Evolutionary conservation across 129 eudicot species (phyloP).

Genomic region (Arctium minus): DNA sequence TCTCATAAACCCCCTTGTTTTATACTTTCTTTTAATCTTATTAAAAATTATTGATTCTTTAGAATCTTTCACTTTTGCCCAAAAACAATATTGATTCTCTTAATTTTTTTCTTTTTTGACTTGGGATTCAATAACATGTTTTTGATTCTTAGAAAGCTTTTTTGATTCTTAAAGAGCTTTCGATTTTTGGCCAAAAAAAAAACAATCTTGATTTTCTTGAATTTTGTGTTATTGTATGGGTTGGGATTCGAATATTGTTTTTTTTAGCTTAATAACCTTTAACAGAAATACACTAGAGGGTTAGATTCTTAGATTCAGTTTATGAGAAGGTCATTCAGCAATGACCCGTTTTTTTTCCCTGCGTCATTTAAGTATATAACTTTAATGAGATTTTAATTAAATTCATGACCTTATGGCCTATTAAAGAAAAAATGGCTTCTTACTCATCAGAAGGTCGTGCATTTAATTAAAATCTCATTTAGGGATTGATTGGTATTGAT

Average conservation of each 20-base stretch:
- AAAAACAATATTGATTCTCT: conserved; percentile 25
- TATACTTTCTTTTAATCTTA: too few relatives aligned
- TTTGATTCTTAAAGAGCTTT: conserved; percentile 13
- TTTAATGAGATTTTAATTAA: too few relatives aligned
- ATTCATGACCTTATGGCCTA: too few relatives aligned
- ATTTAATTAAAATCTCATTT: too few relatives aligned
- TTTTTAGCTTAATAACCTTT: background rate
- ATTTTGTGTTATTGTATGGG: background rate
- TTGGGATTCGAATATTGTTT: conserved; percentile 8
- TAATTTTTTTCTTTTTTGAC: conserved; percentile 3
- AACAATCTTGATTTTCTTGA: conserved; percentile 24
- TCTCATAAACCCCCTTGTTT: too few relatives aligned
- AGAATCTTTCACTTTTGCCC: background rate
- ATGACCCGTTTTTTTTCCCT: too few relatives aligned
- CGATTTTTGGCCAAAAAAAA: background rate
- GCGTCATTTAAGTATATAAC: too few relatives aligned
- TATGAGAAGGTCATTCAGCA: too few relatives aligned
- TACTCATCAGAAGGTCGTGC: conserved; percentile 33
- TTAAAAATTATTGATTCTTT: conserved; percentile 5
- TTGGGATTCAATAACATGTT: conserved; percentile 15
- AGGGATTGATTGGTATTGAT: too few relatives aligned
- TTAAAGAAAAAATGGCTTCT: too few relatives aligned
- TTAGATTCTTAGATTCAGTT: too few relatives aligned
- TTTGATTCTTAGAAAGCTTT: background rate
- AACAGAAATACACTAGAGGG: too few relatives aligned